Evolutionary conservation across 306 rosid genomes (phyloP).

Genomic region (Hylodesmum podocarpum): DNA sequence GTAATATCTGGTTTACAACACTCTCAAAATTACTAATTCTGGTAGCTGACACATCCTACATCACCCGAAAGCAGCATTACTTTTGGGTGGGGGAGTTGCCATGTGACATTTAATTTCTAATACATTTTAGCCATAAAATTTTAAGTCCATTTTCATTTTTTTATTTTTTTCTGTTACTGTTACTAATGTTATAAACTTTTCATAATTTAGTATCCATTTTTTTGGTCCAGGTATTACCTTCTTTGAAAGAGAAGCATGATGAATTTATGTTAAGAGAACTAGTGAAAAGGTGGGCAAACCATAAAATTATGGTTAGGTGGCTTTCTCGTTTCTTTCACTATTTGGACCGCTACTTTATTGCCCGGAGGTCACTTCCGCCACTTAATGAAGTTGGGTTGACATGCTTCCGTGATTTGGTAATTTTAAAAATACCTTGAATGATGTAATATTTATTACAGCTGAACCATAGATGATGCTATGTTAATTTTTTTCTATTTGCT

Average conservation of each 20-base stretch:
- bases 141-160: neutral
- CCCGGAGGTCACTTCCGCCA: conserved; percentile 69
- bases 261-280: conserved; percentile 82
- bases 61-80: too few species aligned
- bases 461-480: conserved; percentile 2
- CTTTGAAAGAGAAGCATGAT: conserved; percentile 78
- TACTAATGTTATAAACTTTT: neutral
- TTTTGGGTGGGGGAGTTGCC: neutral
- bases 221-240: conserved; percentile 64
- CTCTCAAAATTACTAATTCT: neutral
- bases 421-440: neutral
- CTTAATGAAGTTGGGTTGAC: conserved; percentile 74
- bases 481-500: neutral
- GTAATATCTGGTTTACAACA: neutral
- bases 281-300: conserved; percentile 76
- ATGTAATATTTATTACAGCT: conserved; percentile 6
- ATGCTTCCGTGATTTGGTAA: conserved; percentile 77
- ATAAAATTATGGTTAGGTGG: conserved; percentile 75
- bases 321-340: conserved; percentile 68
- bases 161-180: neutral
- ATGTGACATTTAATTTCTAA: neutral
- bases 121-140: neutral
- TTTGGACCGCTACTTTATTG: conserved; percentile 71
- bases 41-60: neutral
- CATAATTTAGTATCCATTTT: neutral